Evolutionary conservation across 345 rosid species (phyloP).

Genomic region (Eucalyptus polybractea): DNA sequence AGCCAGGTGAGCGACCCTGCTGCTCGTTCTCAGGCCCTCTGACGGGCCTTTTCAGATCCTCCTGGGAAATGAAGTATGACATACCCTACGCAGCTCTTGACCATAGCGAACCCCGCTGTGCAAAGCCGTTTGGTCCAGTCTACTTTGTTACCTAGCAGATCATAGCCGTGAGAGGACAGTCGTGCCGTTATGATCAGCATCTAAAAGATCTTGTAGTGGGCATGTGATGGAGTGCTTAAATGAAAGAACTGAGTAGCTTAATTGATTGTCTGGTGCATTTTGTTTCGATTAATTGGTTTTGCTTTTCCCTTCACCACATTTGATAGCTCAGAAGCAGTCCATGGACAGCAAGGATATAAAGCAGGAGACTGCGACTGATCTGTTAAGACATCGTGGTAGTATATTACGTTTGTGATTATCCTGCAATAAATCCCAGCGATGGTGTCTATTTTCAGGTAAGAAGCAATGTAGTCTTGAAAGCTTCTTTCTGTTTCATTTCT

Average conservation of each 20-base stretch:
- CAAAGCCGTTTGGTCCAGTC: slow-evolving; percentile 26
- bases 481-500: background rate
- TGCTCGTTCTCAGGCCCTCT: background rate
- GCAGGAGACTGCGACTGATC: background rate
- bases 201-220: background rate
- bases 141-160: slow-evolving; percentile 26
- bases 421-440: background rate
- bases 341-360: background rate
- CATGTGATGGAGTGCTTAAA: background rate
- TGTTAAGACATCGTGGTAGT: background rate
- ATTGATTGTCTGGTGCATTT: background rate
- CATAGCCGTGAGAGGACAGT: background rate
- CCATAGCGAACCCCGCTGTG: background rate
- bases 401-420: background rate
- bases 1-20: background rate
- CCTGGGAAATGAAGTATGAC: background rate
- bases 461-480: background rate
- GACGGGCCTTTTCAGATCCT: background rate
- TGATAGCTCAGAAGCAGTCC: background rate
- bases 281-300: background rate
- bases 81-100: slow-evolving; percentile 19
- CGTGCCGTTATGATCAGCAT: background rate
- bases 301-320: background rate
- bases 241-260: background rate
- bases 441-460: background rate